Evolutionary conservation across 768 basidiomycete species (phyloP), one percentile per base, ranked within the genome.

Genomic region (Podaxis sp.): DNA sequence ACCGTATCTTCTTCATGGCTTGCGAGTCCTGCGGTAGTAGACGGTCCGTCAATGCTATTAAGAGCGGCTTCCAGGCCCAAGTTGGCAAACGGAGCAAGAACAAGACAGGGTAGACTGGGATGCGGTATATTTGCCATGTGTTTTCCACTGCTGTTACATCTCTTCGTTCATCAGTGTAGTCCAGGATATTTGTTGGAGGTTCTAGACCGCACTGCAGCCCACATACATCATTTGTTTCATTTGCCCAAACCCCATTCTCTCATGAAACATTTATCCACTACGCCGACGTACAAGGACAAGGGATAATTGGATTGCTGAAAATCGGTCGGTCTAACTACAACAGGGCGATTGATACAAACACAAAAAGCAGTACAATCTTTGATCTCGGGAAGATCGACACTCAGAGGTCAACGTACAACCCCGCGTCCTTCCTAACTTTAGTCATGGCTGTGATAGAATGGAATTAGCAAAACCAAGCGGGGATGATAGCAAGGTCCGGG

Each of bases 1-100:
- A 97, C 74, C 92, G 97, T 76, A 93, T 99, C 71, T 98, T 95
- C 82, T 99, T 99, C 83, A 91, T 93, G 85, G 83, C 91, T 0
- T 95, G 93, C 77, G 90, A 95, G 74, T 90, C 90, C 5, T 96
- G 93, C 67, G 93, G 93, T 2, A 91, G 89, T 66, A 79, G 91
- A 68, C 88, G 95, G 21, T 95, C 93, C 62, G 96, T 99, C 67
- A 92, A 91, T 66, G 80, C 94, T 38, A 96, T 99, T 87, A 98
- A 98, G 87, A 95, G 91, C 62, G 96, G 96, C 76, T 99, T 90
- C 86, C 93, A 97, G 78, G 95, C 95, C 57, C 94, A 97, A 71
- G 90, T 94, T 61, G 92, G 92, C 55, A 91, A 87, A 80, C 81
- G 91, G 70, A 90, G 88, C 76, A 89, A 87, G 76, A 90, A 89